A percentile compares a stretch with the other conserved stretches of the same genome.
Evolutionary conservation across 2,329 filamentous ascomycete species (phyloP).

Genomic region (Ophiognomonia clavigignenti-juglandacearum): DNA sequence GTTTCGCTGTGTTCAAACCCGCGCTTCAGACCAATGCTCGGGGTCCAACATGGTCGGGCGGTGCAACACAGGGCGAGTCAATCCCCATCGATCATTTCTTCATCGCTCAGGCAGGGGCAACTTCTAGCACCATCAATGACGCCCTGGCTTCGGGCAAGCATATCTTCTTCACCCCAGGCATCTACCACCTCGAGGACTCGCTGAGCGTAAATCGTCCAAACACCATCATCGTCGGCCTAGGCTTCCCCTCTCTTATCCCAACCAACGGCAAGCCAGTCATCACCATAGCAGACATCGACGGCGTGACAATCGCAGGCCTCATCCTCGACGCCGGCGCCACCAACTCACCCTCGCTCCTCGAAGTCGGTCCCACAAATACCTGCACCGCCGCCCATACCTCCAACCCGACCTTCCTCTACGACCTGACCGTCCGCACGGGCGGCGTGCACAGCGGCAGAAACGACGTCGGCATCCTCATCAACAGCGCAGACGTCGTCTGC

Average conservation of each 20-base stretch:
- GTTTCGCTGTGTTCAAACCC: constrained; percentile 26
- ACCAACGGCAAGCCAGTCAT: constrained; percentile 21
- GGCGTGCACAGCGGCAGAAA: constrained; percentile 22
- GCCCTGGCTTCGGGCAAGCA: constrained; percentile 25
- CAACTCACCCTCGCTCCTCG: constrained; percentile 23
- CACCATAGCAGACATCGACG: constrained; percentile 24
- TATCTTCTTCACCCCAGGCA: constrained; percentile 26
- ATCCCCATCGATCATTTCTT: constrained; percentile 25
- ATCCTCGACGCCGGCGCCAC: constrained; percentile 26
- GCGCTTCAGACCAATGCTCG: constrained; percentile 22
- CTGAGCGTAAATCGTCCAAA: constrained; percentile 20
- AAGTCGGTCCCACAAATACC: constrained; percentile 23
- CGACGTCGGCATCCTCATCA: constrained; percentile 25
- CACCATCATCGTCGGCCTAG: constrained; percentile 27
- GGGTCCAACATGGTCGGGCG: constrained; percentile 25
- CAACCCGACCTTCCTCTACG: constrained; percentile 28
- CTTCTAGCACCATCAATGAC: constrained; percentile 22
- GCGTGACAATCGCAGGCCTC: constrained; percentile 26
- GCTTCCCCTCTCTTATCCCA: constrained; percentile 26
- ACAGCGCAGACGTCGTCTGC: constrained; percentile 26
- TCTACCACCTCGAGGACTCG: constrained; percentile 25
- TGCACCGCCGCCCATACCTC: constrained; percentile 20
- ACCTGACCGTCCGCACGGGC: constrained; percentile 27
- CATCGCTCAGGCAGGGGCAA: constrained; percentile 21
- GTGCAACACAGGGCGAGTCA: constrained; percentile 23